Evolutionary conservation across 306 rosid genomes (phyloP), one percentile per base, ranked within the genome.

Genomic region (Cucurbita argyrosperma): DNA sequence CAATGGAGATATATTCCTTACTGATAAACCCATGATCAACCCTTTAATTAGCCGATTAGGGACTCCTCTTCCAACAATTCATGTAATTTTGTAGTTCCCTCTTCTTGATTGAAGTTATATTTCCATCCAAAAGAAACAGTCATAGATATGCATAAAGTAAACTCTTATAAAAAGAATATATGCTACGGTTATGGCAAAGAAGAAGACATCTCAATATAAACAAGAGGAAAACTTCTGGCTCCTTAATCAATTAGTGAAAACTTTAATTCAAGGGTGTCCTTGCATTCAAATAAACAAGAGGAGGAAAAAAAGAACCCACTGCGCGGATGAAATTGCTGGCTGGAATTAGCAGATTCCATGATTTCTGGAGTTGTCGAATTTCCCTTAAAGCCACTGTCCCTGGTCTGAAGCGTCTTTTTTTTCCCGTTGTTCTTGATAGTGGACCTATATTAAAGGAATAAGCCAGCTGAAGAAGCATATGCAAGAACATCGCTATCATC

Each of bases 321-420:
- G 83, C 66, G 86, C 96, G 85, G 40, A 92, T 79, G 76, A 92
- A 92, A 3, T 89, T 85, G 57, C 90, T 87, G 77, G 83, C 79
- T 49, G 97, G 97, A 58, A 92, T 78, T 40, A 92, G 57, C 80
- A 88, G 79, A 5, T 76, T 42, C 71, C 70, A 51, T 51, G 81
- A 38, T 78, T 45, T 92, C 79, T 92, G 97, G 19, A 70, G 82
- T 2, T 60, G 71, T 9, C 96, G 89, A 82, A 92, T 92, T 88
- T 92, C 90, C 13, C 88, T 88, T 61, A 92, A 91, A 4, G 96
- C 94, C 37, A 37, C 76, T n/a, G 87, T 56, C 71, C 97, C 97
- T 8, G 89, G 87, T 72, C 53, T 91, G 80, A 4, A 19, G 5
- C 85, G 85, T 71, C 65, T 50, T 79, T 80, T 83, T 72, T 82